phyloP scores from a whole-genome alignment of 2,329 filamentous ascomycete species.

The Grosmannia serpens region DNA sequence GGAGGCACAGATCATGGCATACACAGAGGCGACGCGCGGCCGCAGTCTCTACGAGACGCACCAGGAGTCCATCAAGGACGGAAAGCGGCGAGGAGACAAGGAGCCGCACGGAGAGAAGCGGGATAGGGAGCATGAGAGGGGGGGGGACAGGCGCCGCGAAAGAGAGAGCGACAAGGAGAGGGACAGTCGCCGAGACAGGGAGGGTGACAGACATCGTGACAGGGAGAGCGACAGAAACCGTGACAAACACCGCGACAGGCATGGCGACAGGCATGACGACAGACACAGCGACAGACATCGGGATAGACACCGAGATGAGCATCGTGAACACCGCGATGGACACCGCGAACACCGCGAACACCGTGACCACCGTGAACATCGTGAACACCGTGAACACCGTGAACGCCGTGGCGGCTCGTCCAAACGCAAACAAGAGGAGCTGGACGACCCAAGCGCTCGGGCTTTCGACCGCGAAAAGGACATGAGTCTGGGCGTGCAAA shows the following conservation, averaged over 20 bases:
- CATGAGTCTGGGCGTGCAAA: conserved; percentile 64
- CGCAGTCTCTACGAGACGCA: conserved; percentile 51
- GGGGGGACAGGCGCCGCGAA: conserved; percentile 14
- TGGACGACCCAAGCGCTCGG: conserved; percentile 78
- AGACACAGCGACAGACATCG: conserved; percentile 22
- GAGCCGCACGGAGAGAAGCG: not conserved
- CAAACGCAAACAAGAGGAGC: conserved; percentile 46
- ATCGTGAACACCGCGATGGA: conserved; percentile 20
- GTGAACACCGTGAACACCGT: not conserved
- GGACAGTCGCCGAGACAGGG: not conserved
- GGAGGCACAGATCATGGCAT: conserved; percentile 33
- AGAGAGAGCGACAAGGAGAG: not conserved
- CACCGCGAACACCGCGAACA: not conserved
- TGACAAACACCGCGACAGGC: conserved; percentile 11
- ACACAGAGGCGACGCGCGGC: conserved; percentile 41
- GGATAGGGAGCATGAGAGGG: conserved; percentile 22
- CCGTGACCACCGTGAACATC: not conserved
- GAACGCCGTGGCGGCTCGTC: not conserved
- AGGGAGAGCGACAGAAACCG: conserved; percentile 20
- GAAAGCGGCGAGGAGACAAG: conserved; percentile 5
- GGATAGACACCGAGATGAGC: not conserved
- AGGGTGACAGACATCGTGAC: conserved; percentile 23
- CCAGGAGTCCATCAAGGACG: conserved; percentile 22
- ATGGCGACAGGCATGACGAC: not conserved
- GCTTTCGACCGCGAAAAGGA: conserved; percentile 91